These are phyloP conservation scores for Fusarium brachygibbosum DNA, from an alignment of 2,329 filamentous ascomycete species.

Conservation along the genomic window DNA sequence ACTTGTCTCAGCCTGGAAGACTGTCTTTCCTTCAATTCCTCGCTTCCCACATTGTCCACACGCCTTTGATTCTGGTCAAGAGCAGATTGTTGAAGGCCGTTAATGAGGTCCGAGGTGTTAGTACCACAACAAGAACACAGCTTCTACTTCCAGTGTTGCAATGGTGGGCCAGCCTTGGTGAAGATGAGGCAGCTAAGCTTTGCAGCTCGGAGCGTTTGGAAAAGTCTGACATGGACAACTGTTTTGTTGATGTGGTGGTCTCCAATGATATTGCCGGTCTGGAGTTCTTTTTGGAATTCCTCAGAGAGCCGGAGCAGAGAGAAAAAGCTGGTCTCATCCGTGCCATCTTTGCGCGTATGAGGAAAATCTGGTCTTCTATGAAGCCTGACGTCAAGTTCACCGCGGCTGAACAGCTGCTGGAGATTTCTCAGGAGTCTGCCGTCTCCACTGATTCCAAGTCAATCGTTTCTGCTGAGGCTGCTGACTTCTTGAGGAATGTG, in stretches of 20 bases:
- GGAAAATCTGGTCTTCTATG: constrained; percentile 78
- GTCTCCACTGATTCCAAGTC: constrained; percentile 51
- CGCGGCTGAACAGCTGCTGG: constrained; percentile 73
- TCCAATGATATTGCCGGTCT: constrained; percentile 67
- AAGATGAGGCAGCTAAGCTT: constrained; percentile 63
- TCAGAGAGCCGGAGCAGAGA: constrained; percentile 58
- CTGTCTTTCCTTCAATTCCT: constrained; percentile 78
- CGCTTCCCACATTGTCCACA: constrained; percentile 76
- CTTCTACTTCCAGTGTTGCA: constrained; percentile 81
- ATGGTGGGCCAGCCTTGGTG: constrained; percentile 73
- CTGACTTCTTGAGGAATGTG: constrained; percentile 79
- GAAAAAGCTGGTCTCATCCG: constrained; percentile 67
- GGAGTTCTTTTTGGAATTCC: constrained; percentile 64
- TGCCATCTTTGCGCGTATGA: constrained; percentile 77
- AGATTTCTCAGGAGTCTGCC: constrained; percentile 66
- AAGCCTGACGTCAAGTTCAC: constrained; percentile 72
- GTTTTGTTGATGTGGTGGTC: constrained; percentile 65
- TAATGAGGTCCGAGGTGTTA: constrained; percentile 79
- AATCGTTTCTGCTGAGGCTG: constrained; percentile 69
- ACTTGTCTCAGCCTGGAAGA: constrained; percentile 72
- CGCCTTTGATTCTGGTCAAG: constrained; percentile 78
- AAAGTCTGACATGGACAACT: constrained; percentile 57
- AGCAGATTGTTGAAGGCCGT: constrained; percentile 78
- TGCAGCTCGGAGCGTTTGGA: constrained; percentile 58
- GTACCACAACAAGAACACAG: constrained; percentile 76